Percentiles rank a stretch among this genome's conserved stretches.
Evolutionary conservation across 768 basidiomycete species (phyloP).

Genomic region (Auriculariales sp.): DNA sequence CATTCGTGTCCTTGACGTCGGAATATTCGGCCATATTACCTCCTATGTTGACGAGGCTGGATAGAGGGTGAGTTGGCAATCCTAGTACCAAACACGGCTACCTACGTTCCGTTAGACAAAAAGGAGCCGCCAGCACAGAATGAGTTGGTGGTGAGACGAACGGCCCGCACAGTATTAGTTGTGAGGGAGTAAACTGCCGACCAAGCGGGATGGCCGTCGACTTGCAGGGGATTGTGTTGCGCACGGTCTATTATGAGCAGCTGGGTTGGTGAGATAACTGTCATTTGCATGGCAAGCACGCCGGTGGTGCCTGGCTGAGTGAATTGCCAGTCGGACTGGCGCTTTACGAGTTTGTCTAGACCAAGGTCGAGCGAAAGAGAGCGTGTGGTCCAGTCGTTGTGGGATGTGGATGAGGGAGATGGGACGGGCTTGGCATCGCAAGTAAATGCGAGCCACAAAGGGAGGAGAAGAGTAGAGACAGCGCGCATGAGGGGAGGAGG

Average conservation of each 20-base stretch:
- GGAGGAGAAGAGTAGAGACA: too few species aligned
- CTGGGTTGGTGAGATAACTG: constrained; percentile 51
- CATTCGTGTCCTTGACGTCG: constrained; percentile 65
- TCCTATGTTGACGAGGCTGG: constrained; percentile 61
- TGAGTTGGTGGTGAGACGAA: constrained; percentile 45
- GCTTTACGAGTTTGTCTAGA: not conserved
- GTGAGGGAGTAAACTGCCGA: constrained; percentile 54
- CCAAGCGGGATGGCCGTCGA: constrained; percentile 72
- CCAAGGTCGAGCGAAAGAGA: not conserved
- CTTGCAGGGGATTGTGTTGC: constrained; percentile 65
- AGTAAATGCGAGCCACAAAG: too few species aligned
- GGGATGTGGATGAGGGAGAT: not conserved
- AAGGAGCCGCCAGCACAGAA: constrained; percentile 79
- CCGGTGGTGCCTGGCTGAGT: constrained; percentile 55
- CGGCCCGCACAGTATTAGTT: not conserved
- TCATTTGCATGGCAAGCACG: constrained; percentile 65
- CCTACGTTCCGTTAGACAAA: constrained; percentile 57
- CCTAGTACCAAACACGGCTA: constrained; percentile 48
- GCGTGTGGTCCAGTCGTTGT: not conserved
- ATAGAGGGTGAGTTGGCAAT: not conserved
- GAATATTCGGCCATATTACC: constrained; percentile 77
- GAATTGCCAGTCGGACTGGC: constrained; percentile 14
- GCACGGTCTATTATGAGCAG: constrained; percentile 71
- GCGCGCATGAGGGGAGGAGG: too few species aligned
- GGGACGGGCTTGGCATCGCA: too few species aligned